Evolutionary conservation across 768 basidiomycete genomes (phyloP).

Genomic region (Pulveroboletus sp.): DNA sequence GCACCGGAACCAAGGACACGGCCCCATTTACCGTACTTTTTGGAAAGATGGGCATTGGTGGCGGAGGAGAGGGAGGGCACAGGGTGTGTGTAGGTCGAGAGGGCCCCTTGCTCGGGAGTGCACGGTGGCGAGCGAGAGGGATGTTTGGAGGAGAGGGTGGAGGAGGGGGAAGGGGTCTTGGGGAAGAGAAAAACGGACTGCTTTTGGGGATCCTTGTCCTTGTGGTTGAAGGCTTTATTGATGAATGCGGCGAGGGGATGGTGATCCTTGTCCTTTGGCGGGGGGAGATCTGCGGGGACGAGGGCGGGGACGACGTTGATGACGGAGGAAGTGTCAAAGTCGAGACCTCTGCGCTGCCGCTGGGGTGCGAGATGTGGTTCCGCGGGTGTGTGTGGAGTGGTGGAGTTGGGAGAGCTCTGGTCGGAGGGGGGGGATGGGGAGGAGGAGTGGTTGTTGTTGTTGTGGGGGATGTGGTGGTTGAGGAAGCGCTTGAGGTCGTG

Average conservation of each 20-base stretch:
- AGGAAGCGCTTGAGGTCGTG: constrained; percentile 94
- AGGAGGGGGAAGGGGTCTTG: constrained; percentile 35
- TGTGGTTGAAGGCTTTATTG: constrained; percentile 33
- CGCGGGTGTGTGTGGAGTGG: constrained; percentile 24
- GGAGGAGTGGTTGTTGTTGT: constrained; percentile 27
- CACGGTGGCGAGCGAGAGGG: constrained; percentile 26
- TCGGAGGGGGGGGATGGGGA: constrained; percentile 26
- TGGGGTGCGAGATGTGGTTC: constrained; percentile 33
- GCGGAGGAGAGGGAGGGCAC: constrained; percentile 70
- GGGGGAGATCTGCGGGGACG: constrained; percentile 13
- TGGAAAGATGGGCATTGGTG: constrained; percentile 87
- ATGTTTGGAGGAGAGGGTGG: constrained; percentile 24
- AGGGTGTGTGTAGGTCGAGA: constrained; percentile 30
- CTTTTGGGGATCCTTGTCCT: constrained; percentile 13
- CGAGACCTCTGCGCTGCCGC: constrained; percentile 33
- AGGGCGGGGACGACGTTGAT: constrained; percentile 31
- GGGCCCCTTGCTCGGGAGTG: constrained; percentile 20
- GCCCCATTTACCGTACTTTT: constrained; percentile 99
- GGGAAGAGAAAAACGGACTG: neutral
- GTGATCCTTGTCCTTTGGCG: constrained; percentile 24
- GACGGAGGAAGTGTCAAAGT: constrained; percentile 35
- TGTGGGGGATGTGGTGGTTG: constrained; percentile 80
- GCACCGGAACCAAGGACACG: constrained; percentile 92
- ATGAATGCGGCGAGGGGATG: constrained; percentile 33
- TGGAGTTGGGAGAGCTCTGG: constrained; percentile 24